Conservation (phyloP, 1,284 basidiomycete genomes). For the Chalciporus sp. region DNA sequence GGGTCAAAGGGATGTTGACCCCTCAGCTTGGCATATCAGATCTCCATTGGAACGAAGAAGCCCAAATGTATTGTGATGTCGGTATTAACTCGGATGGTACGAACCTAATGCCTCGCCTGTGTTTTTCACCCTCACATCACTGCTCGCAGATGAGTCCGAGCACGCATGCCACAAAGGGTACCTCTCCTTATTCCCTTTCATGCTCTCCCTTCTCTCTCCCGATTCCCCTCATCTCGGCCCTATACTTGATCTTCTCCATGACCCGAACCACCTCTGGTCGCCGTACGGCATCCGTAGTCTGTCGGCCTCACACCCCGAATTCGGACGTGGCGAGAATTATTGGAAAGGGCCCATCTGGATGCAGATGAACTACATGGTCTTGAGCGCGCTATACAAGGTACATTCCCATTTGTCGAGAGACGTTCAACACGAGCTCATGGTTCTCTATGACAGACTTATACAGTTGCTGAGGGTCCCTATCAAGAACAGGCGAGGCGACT, state of each 20-base stretch:
- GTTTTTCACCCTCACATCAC: slow-evolving; percentile 3
- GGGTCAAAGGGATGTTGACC: background rate
- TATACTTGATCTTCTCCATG: slow-evolving; percentile 78
- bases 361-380: slow-evolving; percentile 91
- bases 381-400: slow-evolving; percentile 79
- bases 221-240: slow-evolving; percentile 78
- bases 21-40: slow-evolving; percentile 48
- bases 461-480: slow-evolving; percentile 77
- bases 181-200: slow-evolving; percentile 90
- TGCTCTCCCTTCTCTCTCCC: slow-evolving; percentile 76
- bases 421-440: background rate
- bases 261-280: slow-evolving; percentile 89
- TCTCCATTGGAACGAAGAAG: slow-evolving; percentile 88
- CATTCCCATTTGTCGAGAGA: slow-evolving; percentile 9
- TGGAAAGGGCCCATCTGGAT: slow-evolving; percentile 97
- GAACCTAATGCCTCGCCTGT: slow-evolving; percentile 10
- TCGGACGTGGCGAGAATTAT: slow-evolving; percentile 92
- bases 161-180: slow-evolving; percentile 92
- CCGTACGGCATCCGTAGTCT: slow-evolving; percentile 87
- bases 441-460: slow-evolving; percentile 65
- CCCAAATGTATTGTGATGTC: slow-evolving; percentile 92
- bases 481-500: slow-evolving; percentile 75
- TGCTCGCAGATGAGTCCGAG: slow-evolving; percentile 77
- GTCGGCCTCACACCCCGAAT: slow-evolving; percentile 82
- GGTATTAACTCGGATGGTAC: slow-evolving; percentile 82